phyloP scores from a whole-genome alignment of 2,329 filamentous ascomycete species.

The Xylariales sp. region DNA sequence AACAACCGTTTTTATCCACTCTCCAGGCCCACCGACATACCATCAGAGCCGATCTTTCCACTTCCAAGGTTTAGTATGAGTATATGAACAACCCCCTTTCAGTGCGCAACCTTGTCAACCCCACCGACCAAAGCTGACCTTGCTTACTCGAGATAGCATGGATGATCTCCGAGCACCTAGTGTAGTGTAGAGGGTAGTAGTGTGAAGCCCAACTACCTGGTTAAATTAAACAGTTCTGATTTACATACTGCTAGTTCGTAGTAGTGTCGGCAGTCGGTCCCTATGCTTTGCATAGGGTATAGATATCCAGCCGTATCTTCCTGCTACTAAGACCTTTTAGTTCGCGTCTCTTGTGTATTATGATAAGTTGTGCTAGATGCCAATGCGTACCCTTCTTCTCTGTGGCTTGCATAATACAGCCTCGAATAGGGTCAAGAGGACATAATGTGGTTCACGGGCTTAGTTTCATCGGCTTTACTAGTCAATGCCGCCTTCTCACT shows the following conservation, averaged over 20 bases:
- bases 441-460: conserved; percentile 24
- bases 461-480: conserved; percentile 15
- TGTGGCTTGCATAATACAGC: conserved; percentile 10
- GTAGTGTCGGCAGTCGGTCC: too few species aligned
- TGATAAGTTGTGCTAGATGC: conserved; percentile 8
- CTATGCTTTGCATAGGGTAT: too few species aligned
- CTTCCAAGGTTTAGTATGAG: background rate
- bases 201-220: too few species aligned
- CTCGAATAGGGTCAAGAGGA: background rate
- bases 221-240: background rate
- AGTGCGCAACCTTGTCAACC: conserved; percentile 1
- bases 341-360: background rate
- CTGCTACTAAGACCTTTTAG: background rate
- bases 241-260: too few species aligned
- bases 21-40: too few species aligned
- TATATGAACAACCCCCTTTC: background rate
- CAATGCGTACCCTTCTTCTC: background rate
- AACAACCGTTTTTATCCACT: too few species aligned
- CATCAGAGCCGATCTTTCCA: background rate
- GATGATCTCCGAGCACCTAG: background rate
- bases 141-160: background rate
- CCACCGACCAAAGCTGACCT: background rate
- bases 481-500: conserved; percentile 9
- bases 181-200: background rate
- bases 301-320: background rate